These are phyloP conservation scores for Coprinopsis strossmayeri DNA, from an alignment of 768 basidiomycete genomes.

Conservation along the genomic window DNA sequence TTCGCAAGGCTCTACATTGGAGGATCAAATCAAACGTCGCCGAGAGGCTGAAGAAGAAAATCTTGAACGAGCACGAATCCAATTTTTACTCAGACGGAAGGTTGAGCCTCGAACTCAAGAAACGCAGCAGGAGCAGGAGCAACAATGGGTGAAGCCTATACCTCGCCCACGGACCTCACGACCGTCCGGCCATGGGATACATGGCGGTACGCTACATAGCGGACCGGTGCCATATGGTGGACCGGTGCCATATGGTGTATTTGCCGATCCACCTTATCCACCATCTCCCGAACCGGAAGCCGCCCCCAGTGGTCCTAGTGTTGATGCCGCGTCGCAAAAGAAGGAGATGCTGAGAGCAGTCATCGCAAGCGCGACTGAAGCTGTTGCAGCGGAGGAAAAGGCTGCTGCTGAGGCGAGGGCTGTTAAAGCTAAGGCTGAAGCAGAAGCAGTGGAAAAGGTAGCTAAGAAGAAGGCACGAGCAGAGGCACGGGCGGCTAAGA, in stretches of 20 bases:
- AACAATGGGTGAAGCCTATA: no score
- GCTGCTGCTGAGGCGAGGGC: constrained; percentile 20
- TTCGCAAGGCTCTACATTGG: no score
- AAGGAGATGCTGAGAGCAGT: constrained; percentile 23
- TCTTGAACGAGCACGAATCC: background rate
- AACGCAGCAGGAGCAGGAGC: background rate
- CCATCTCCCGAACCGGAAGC: no score
- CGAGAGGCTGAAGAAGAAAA: background rate
- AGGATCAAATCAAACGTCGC: constrained; percentile 2
- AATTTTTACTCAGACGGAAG: no score
- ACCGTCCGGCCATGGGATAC: no score
- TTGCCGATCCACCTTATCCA: no score
- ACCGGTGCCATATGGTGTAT: no score
- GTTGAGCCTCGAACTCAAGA: no score
- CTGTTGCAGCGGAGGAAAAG: constrained; percentile 22
- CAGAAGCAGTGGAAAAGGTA: constrained; percentile 23
- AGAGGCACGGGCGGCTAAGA: constrained; percentile 38
- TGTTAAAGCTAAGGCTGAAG: constrained; percentile 18
- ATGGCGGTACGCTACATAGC: no score
- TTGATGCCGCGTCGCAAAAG: constrained; percentile 6
- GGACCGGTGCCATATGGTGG: no score
- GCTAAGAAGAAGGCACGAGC: constrained; percentile 29
- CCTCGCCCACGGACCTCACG: no score
- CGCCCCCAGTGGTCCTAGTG: no score
- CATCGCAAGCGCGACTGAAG: constrained; percentile 27